These are phyloP conservation scores for Combretum micranthum DNA, from an alignment of 345 rosid genomes.

Conservation along the genomic window DNA sequence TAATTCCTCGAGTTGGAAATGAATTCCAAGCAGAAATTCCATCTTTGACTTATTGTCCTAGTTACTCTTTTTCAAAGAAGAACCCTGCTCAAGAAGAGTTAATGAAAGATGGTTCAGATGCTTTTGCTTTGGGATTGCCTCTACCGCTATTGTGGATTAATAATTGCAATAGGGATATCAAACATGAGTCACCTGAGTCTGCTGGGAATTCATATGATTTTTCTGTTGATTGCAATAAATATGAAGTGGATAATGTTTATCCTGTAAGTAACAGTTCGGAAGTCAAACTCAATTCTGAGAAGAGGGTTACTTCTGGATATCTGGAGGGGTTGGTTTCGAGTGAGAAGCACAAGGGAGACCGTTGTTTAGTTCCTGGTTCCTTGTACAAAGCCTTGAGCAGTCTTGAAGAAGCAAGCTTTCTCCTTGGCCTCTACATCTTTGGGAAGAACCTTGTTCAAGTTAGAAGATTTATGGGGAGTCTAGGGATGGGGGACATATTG, in stretches of 20 bases:
- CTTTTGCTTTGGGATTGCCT: slow-evolving; percentile 30
- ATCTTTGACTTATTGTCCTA: not conserved
- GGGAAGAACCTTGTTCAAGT: slow-evolving; percentile 39
- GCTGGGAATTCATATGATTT: slow-evolving; percentile 5
- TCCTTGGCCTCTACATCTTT: slow-evolving; percentile 44
- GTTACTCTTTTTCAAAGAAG: not conserved
- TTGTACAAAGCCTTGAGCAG: slow-evolving; percentile 20
- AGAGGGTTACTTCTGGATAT: slow-evolving; percentile 6
- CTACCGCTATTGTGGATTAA: slow-evolving; percentile 34
- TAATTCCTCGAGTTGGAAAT: not conserved
- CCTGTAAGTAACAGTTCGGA: slow-evolving; percentile 6
- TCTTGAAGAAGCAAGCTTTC: slow-evolving; percentile 22
- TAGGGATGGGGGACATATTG: slow-evolving; percentile 33
- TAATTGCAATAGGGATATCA: slow-evolving; percentile 1
- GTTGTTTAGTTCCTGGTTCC: slow-evolving; percentile 25
- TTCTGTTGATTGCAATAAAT: not conserved
- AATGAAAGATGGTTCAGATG: not conserved
- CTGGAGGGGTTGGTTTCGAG: slow-evolving; percentile 6
- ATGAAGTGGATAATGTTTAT: slow-evolving; percentile 5
- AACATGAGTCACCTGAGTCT: slow-evolving; percentile 16
- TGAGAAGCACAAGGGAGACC: slow-evolving; percentile 11
- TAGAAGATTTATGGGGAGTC: slow-evolving; percentile 30
- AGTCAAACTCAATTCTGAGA: not conserved
- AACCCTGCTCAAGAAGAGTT: not conserved
- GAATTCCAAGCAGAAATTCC: not conserved